These are phyloP conservation scores for Penicillium dipodomyicola DNA, from an alignment of 495 filamentous ascomycete genomes.

Conservation along the genomic window DNA sequence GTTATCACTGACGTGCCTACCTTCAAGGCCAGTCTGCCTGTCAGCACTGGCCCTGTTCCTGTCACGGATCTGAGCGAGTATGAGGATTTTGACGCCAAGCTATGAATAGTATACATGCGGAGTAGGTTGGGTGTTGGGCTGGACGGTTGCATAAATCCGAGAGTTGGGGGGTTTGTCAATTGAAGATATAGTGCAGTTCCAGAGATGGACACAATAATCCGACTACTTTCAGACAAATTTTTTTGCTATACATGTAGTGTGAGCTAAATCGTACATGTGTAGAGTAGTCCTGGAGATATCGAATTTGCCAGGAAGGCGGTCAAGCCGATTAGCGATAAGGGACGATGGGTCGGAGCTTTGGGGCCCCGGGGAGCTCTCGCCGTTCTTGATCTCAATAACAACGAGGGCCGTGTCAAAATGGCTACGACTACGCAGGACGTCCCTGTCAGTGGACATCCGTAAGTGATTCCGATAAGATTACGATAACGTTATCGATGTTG, in stretches of 20 bases:
- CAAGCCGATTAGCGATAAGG: conserved; percentile 6
- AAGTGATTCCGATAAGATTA: conserved; percentile 18
- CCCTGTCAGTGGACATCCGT: conserved; percentile 61
- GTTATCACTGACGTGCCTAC: conserved; percentile 70
- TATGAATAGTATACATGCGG: conserved; percentile 43
- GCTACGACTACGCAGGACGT: neutral
- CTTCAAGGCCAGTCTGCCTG: conserved; percentile 69
- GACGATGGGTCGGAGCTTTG: conserved; percentile 40
- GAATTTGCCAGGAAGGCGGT: neutral
- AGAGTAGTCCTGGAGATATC: too few species aligned
- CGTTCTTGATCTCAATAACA: conserved; percentile 52
- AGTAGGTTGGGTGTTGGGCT: conserved; percentile 7
- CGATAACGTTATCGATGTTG: neutral
- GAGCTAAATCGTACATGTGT: too few species aligned
- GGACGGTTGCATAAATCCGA: conserved; percentile 9
- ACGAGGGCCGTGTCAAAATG: neutral
- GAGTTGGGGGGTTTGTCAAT: conserved; percentile 10
- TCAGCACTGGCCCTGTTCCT: conserved; percentile 67
- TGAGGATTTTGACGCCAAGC: conserved; percentile 76
- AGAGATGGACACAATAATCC: neutral
- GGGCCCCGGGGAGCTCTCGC: conserved; percentile 42
- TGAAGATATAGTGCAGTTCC: neutral
- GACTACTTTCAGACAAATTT: neutral
- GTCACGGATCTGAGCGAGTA: conserved; percentile 76
- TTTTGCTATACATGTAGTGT: too few species aligned